A percentile compares a stretch with the other conserved stretches of the same genome.
phyloP scores from a whole-genome alignment of 371 early-diverging fungal genomes.

The Mucor irregularis region DNA sequence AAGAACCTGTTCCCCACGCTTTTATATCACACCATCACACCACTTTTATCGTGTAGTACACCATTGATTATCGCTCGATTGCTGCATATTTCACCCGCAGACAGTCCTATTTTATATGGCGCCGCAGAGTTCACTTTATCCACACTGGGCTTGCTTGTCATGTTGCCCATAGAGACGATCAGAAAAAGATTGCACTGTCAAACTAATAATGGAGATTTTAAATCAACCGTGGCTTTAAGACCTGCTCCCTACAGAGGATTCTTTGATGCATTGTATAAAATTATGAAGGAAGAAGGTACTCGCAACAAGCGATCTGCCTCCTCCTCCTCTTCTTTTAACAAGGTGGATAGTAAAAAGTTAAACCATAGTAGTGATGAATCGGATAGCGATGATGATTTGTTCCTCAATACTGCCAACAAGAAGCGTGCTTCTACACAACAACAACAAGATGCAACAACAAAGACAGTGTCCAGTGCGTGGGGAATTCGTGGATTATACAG shows the following conservation, averaged over 20 bases:
- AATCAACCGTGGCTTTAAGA: conserved; percentile 71
- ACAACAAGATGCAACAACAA: too few species aligned
- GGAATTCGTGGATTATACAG: conserved; percentile 76
- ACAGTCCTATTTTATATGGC: conserved; percentile 67
- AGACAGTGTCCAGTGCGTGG: conserved; percentile 64
- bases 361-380: conserved; percentile 9
- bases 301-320: conserved; percentile 11
- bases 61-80: conserved; percentile 72
- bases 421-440: background rate
- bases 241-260: conserved; percentile 87
- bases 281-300: conserved; percentile 88
- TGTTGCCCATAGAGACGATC: conserved; percentile 87
- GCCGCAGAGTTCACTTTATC: conserved; percentile 65
- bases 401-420: background rate
- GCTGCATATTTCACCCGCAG: conserved; percentile 60
- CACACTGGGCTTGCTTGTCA: conserved; percentile 68
- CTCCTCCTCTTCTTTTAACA: too few species aligned
- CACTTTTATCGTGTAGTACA: conserved; percentile 69
- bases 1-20: conserved; percentile 75
- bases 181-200: conserved; percentile 84
- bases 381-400: conserved; percentile 24
- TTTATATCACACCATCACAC: conserved; percentile 70
- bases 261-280: conserved; percentile 75
- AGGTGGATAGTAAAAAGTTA: too few species aligned
- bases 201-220: conserved; percentile 58